Percentiles rank a stretch among this genome's conserved stretches.
phyloP scores from a whole-genome alignment of 2,329 filamentous ascomycete genomes.

The Beauveria bassiana region DNA sequence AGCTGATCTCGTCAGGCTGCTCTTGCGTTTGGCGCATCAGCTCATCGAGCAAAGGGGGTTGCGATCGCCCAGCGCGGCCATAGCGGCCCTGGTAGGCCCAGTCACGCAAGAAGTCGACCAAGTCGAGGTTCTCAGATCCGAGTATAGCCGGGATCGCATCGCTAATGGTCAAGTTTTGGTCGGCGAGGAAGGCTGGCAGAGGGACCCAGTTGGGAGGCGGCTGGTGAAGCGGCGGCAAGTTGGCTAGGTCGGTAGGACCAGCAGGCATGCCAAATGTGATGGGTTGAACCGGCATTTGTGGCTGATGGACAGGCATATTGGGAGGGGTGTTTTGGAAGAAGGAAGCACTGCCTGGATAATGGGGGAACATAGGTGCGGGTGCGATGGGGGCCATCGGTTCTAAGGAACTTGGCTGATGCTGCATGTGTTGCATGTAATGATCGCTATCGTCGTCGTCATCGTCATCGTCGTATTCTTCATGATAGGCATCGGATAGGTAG shows the following conservation, averaged over 20 bases:
- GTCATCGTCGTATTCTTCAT: background rate
- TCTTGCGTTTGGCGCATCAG: slow-evolving; percentile 24
- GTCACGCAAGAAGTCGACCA: slow-evolving; percentile 41
- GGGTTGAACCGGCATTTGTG: background rate
- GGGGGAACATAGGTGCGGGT: background rate
- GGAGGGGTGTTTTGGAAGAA: background rate
- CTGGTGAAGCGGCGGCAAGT: slow-evolving; percentile 11
- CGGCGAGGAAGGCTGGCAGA: slow-evolving; percentile 17
- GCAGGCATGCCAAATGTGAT: background rate
- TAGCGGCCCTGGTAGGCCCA: slow-evolving; percentile 35
- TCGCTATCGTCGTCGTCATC: slow-evolving; percentile 10
- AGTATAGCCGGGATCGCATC: slow-evolving; percentile 31
- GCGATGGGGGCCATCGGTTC: background rate
- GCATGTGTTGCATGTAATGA: background rate
- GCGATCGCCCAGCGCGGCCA: slow-evolving; percentile 18
- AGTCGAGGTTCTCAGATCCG: slow-evolving; percentile 40
- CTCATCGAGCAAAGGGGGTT: slow-evolving; percentile 21
- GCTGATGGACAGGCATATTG: background rate
- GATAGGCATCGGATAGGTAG: background rate
- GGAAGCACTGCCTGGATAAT: background rate
- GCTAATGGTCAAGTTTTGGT: slow-evolving; percentile 16
- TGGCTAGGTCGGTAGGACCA: slow-evolving; percentile 9
- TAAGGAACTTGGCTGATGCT: background rate
- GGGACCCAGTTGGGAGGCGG: slow-evolving; percentile 21
- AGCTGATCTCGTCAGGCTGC: slow-evolving; percentile 22